Percentiles rank a stretch among this genome's conserved stretches.
phyloP scores from a whole-genome alignment of 768 basidiomycete genomes.

The Agaricus subrufescens region DNA sequence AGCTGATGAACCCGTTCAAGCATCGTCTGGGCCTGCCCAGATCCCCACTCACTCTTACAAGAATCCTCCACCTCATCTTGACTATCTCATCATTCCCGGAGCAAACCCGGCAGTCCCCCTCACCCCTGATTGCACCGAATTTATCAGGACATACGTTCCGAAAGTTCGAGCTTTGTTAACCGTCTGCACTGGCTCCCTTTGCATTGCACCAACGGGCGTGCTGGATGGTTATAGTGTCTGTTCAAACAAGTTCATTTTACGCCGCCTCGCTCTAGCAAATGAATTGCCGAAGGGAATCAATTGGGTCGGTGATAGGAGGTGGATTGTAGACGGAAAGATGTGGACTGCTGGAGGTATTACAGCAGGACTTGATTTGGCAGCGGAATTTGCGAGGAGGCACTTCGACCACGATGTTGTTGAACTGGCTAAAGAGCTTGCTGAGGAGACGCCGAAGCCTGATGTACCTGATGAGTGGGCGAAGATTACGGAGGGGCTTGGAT shows the following conservation, averaged over 20 bases:
- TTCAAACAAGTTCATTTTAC: slow-evolving; percentile 18
- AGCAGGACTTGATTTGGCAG: slow-evolving; percentile 22
- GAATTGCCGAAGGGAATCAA: slow-evolving; percentile 19
- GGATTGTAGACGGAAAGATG: slow-evolving; percentile 22
- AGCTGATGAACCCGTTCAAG: slow-evolving; percentile 10
- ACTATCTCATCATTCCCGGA: slow-evolving; percentile 23
- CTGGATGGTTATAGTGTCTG: slow-evolving; percentile 20
- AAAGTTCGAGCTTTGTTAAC: slow-evolving; percentile 18
- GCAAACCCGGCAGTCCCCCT: slow-evolving; percentile 12
- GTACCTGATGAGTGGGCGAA: slow-evolving; percentile 21
- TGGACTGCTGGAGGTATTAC: slow-evolving; percentile 24
- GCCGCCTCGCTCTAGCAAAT: slow-evolving; percentile 4
- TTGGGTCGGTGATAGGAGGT: slow-evolving; percentile 23
- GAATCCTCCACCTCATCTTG: slow-evolving; percentile 15
- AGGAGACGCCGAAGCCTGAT: slow-evolving; percentile 21
- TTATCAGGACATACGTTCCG: slow-evolving; percentile 14
- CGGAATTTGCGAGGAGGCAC: slow-evolving; percentile 20
- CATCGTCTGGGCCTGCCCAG: slow-evolving; percentile 16
- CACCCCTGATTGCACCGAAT: slow-evolving; percentile 13
- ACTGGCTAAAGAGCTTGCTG: slow-evolving; percentile 15
- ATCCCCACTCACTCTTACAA: slow-evolving; percentile 18
- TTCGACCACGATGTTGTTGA: slow-evolving; percentile 20
- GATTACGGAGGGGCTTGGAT: slow-evolving; percentile 18
- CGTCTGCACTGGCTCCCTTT: slow-evolving; percentile 21
- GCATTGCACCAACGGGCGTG: slow-evolving; percentile 17